Percentiles rank a stretch among this genome's conserved stretches.
These are phyloP conservation scores for Penicillium argentinense DNA, from an alignment of 495 filamentous ascomycete genomes.

Conservation along the genomic window DNA sequence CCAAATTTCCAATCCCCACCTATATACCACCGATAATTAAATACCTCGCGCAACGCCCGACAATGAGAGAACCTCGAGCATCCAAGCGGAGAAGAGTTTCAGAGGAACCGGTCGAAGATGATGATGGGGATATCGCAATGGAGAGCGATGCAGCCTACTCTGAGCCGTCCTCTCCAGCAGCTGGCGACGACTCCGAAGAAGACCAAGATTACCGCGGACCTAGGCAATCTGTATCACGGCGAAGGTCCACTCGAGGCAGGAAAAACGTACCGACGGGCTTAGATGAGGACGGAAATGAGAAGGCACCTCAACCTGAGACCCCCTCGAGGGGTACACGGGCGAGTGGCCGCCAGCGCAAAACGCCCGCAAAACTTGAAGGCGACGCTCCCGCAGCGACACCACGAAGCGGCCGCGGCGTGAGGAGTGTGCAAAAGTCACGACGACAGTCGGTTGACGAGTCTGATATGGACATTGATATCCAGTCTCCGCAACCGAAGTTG, in stretches of 20 bases:
- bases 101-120: conserved; percentile 23
- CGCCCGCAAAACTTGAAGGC: conserved; percentile 38
- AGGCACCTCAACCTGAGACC: conserved; percentile 19
- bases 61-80: conserved; percentile 42
- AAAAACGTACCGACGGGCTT: no score
- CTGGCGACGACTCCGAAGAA: conserved; percentile 16
- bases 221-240: conserved; percentile 21
- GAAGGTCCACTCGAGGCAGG: conserved; percentile 28
- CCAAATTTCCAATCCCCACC: not conserved
- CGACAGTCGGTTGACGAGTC: conserved; percentile 15
- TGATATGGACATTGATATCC: conserved; percentile 22
- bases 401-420: conserved; percentile 21
- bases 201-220: conserved; percentile 15
- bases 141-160: conserved; percentile 18
- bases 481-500: conserved; percentile 17
- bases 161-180: conserved; percentile 24
- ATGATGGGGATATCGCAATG: conserved; percentile 41
- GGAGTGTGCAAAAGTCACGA: conserved; percentile 23
- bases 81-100: conserved; percentile 44
- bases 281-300: conserved; percentile 5
- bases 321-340: conserved; percentile 32
- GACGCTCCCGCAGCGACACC: conserved; percentile 24
- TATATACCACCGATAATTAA: not conserved
- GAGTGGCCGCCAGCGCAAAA: conserved; percentile 43
- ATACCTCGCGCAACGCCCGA: not conserved